Base-by-base conservation (phyloP, 208 protist genomes). In the Strigomonas oncopelti region DNA sequence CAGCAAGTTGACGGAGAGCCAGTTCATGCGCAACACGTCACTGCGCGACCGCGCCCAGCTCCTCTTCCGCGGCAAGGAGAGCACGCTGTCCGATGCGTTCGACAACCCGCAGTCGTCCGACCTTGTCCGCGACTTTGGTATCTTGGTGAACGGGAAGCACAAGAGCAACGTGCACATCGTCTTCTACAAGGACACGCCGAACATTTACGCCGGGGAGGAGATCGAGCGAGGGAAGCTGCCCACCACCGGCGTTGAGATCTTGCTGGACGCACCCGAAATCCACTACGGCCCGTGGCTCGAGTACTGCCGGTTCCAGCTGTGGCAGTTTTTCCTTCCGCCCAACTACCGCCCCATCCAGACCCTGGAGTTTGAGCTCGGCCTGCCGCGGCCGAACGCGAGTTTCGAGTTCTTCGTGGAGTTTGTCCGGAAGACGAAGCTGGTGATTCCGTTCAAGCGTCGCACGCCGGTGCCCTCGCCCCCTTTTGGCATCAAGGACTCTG, bases 221-320 rank as follows among this genome's bases (percentile, higher is more conserved):
- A 61, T 88, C 1, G 69, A 54, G 9, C 81, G 80, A 36, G 69
- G 63, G n/a, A 75, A 78, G 45, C 67, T 96, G 57, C 91, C 90
- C 20, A 83, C 58, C 9, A 84, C 72, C 14, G 87, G 91, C 24
- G 55, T 91, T 5, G 91, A 96, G 75, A 64, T 96, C n/a, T 46
- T 93, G 31, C 64, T 96, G 48, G 87, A 93, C 54, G 67, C 81
- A 3, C 84, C 84, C 2, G 65, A 80, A 51, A 38, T 96, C 5
- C 77, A 77, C 34, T 91, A 90, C 61, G 88, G 91, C 18, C 83
- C 91, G 29, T 96, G 91, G 88, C 77, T 90, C 14, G 79, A 93
- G 72, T 93, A 90, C 77, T 93, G 83, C 54, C 81, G 87, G 42
- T 84, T 75, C 58, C 67, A 93, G 73, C 69, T 96, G 42, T 90